A percentile compares a stretch with the other conserved stretches of the same genome.
Evolutionary conservation across 2,329 filamentous ascomycete genomes (phyloP).

Genomic region (Calonectria hawksworthii): DNA sequence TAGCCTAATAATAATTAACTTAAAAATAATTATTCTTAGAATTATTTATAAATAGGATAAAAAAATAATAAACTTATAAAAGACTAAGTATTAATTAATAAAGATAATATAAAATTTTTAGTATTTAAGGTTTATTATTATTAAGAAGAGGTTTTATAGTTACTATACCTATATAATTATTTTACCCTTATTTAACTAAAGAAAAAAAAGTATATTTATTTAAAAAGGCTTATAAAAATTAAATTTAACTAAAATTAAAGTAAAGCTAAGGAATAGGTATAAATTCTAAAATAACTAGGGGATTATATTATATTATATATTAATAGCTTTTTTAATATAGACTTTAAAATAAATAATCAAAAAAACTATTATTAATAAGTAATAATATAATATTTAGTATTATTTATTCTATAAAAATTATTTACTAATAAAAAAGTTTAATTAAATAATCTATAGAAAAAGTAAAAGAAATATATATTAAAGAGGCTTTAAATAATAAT

Average conservation of each 20-base stretch:
- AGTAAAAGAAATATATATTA: neutral
- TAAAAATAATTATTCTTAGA: constrained; percentile 11
- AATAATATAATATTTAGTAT: neutral
- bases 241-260: neutral
- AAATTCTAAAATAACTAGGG: neutral
- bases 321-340: constrained; percentile 4
- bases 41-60: neutral
- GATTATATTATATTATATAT: constrained; percentile 5
- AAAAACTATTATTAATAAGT: neutral
- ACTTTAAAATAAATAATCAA: constrained; percentile 7
- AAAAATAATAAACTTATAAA: neutral
- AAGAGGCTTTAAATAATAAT: neutral
- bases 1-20: neutral
- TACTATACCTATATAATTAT: no score
- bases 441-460: neutral
- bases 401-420: neutral
- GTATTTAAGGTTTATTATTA: no score
- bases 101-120: no score
- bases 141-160: no score
- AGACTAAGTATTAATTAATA: neutral
- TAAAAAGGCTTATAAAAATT: no score
- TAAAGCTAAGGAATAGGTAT: neutral
- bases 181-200: no score
- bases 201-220: no score
- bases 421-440: neutral